Evolutionary conservation across 495 filamentous ascomycete genomes (phyloP).

Genomic region (Aspergillus biplanus): DNA sequence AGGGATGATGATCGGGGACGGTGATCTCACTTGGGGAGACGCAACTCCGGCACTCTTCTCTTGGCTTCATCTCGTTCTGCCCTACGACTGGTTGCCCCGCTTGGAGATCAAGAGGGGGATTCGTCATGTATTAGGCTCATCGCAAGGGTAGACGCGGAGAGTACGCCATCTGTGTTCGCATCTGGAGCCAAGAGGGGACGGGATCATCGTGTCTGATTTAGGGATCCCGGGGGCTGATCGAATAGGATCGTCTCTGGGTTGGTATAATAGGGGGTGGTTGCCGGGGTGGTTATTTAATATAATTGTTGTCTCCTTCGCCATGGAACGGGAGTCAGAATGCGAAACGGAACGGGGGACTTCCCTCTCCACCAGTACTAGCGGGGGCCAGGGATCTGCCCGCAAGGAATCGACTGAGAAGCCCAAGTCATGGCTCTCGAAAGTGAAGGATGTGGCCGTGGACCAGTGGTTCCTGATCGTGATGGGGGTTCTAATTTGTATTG

Average conservation of each 20-base stretch:
- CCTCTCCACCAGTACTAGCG: too few species aligned
- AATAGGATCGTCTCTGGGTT: neutral
- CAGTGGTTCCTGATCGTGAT: conserved; percentile 3
- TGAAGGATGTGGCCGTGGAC: neutral
- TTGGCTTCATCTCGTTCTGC: too few species aligned
- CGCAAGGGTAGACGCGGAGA: too few species aligned
- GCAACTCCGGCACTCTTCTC: too few species aligned
- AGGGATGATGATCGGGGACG: neutral
- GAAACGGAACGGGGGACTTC: too few species aligned
- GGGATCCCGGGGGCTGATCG: neutral
- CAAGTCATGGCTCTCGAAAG: neutral
- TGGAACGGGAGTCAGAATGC: too few species aligned
- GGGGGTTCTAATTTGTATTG: conserved; percentile 31
- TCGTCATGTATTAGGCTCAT: too few species aligned
- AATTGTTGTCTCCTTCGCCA: too few species aligned
- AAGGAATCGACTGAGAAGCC: neutral
- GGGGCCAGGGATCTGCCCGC: too few species aligned
- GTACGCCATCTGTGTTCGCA: neutral
- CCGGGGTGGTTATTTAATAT: too few species aligned
- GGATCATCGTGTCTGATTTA: neutral
- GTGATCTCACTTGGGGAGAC: too few species aligned
- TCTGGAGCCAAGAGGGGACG: neutral
- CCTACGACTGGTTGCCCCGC: too few species aligned
- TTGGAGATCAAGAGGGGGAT: neutral
- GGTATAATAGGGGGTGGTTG: neutral